Evolutionary conservation across 768 basidiomycete genomes (phyloP).

Genomic region (Leccinellum albellum): DNA sequence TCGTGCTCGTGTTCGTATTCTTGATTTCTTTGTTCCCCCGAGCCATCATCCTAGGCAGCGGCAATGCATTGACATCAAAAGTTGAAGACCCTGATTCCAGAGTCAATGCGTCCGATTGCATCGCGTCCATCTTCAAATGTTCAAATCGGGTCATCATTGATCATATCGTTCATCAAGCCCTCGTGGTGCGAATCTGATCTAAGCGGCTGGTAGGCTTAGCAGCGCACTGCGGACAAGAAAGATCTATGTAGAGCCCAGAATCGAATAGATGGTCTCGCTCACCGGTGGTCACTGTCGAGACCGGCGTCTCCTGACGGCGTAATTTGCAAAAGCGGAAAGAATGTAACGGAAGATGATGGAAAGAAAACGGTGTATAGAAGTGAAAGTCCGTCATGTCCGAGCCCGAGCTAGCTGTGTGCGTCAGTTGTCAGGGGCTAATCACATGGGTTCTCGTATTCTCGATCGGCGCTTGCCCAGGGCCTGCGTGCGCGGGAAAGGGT

Average conservation of each 20-base stretch:
- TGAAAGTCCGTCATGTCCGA: neutral
- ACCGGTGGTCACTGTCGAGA: neutral
- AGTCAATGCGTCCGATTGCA: neutral
- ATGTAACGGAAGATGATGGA: neutral
- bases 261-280: neutral
- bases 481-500: neutral
- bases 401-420: neutral
- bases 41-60: neutral
- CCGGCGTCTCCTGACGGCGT: neutral
- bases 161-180: neutral
- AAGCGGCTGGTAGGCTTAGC: neutral
- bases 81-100: no score
- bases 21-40: neutral
- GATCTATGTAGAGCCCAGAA: neutral
- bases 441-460: neutral
- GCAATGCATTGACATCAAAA: neutral
- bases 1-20: neutral
- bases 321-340: neutral
- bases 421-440: neutral
- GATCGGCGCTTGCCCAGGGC: neutral
- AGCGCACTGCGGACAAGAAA: neutral
- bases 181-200: neutral
- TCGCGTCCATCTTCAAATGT: neutral
- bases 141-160: neutral
- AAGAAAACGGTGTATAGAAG: neutral